These are phyloP conservation scores for Sanghuangporus sanghuang DNA, from an alignment of 1,284 basidiomycete genomes.

Conservation along the genomic window DNA sequence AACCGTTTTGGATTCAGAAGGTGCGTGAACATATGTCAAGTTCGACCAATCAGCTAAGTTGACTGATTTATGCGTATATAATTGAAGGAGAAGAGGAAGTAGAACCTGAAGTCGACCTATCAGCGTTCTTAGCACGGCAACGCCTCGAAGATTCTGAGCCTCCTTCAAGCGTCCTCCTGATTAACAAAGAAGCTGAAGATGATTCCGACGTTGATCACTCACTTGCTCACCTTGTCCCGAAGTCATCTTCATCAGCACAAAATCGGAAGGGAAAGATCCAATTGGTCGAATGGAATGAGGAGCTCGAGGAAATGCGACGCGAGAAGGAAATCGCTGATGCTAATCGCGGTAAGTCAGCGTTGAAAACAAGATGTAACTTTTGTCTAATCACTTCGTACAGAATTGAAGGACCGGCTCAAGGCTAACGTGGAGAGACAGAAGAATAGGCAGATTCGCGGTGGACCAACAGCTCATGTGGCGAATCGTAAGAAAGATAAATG, in stretches of 20 bases:
- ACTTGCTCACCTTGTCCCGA: slow-evolving; percentile 44
- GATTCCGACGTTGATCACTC: slow-evolving; percentile 56
- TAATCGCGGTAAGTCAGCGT: slow-evolving; percentile 47
- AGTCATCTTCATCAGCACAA: slow-evolving; percentile 19
- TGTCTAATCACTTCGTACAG: slow-evolving; percentile 31
- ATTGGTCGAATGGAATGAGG: slow-evolving; percentile 60
- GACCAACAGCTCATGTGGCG: not conserved
- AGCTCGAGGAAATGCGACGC: slow-evolving; percentile 55
- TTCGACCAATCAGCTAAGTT: not conserved
- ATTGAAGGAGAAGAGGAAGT: slow-evolving; percentile 54
- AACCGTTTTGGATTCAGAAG: slow-evolving; percentile 61
- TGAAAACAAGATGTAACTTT: not conserved
- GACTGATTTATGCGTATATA: not conserved
- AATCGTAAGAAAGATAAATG: not conserved
- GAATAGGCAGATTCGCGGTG: not conserved
- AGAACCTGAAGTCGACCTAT: slow-evolving; percentile 71
- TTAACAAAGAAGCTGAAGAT: slow-evolving; percentile 33
- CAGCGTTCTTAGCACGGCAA: slow-evolving; percentile 59
- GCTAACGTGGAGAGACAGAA: slow-evolving; percentile 48
- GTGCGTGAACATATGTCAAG: slow-evolving; percentile 32
- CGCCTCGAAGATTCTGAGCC: slow-evolving; percentile 37
- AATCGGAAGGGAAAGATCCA: slow-evolving; percentile 54
- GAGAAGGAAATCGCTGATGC: slow-evolving; percentile 72
- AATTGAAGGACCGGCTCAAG: slow-evolving; percentile 62
- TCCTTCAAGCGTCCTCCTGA: slow-evolving; percentile 24